Percentiles rank a stretch among this genome's conserved stretches.
These are phyloP conservation scores for Trichoderma sp. DNA, from an alignment of 2,329 filamentous ascomycete species.

Conservation along the genomic window DNA sequence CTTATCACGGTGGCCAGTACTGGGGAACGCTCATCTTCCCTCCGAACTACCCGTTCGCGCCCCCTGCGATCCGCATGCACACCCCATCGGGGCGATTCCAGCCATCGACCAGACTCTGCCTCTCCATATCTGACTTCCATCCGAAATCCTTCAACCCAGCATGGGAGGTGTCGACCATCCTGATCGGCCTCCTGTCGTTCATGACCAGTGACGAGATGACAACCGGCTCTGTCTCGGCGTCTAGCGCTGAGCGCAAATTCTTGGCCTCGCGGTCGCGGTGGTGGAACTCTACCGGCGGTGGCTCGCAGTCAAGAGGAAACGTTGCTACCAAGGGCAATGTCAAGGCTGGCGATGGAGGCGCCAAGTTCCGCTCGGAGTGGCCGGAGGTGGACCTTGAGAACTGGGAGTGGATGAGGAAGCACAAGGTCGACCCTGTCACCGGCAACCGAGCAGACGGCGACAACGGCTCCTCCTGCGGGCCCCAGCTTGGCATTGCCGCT, in stretches of 20 bases:
- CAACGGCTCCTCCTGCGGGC: constrained; percentile 56
- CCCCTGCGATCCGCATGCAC: constrained; percentile 98
- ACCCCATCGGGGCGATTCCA: constrained; percentile 95
- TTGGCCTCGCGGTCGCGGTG: constrained; percentile 79
- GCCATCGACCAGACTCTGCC: constrained; percentile 85
- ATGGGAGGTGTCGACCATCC: constrained; percentile 96
- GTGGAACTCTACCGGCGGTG: constrained; percentile 96
- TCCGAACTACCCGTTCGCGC: constrained; percentile 94
- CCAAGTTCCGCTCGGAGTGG: constrained; percentile 89
- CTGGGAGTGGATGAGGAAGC: constrained; percentile 85
- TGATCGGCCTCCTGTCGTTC: constrained; percentile 91
- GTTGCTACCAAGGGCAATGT: constrained; percentile 71
- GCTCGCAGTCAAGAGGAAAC: constrained; percentile 63
- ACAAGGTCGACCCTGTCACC: constrained; percentile 75
- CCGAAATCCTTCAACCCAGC: constrained; percentile 97
- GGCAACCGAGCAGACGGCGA: constrained; percentile 60
- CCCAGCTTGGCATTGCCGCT: constrained; percentile 59
- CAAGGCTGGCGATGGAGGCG: constrained; percentile 87
- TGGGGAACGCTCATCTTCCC: constrained; percentile 98
- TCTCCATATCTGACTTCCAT: constrained; percentile 97
- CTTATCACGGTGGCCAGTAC: constrained; percentile 93
- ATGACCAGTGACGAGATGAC: constrained; percentile 99
- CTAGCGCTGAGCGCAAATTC: constrained; percentile 73
- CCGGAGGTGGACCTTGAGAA: constrained; percentile 87
- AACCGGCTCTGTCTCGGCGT: constrained; percentile 81